Conservation (phyloP, 1,139 yeast species). For the Yamadazyma atmosphaerica region DNA sequence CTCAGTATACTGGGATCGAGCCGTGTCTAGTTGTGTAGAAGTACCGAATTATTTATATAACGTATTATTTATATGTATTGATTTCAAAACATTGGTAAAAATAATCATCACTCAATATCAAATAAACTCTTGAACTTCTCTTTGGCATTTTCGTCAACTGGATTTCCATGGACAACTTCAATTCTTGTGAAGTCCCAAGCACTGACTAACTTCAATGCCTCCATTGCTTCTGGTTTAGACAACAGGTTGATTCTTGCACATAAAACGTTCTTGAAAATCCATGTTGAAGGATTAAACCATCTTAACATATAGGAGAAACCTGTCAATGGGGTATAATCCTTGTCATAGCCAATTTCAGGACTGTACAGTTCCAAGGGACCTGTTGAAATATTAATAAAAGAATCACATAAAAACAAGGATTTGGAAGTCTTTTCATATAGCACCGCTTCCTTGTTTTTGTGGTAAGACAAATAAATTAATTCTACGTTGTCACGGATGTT, state of each 20-base stretch:
- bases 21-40: too few relatives aligned
- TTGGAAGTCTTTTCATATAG: constrained; percentile 39
- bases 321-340: constrained; percentile 33
- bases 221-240: constrained; percentile 16
- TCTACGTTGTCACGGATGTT: constrained; percentile 33
- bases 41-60: too few relatives aligned
- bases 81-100: too few relatives aligned
- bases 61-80: too few relatives aligned
- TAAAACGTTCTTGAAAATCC: constrained; percentile 11
- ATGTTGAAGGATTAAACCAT: constrained; percentile 37
- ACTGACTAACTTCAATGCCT: constrained; percentile 27
- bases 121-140: constrained; percentile 13
- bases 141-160: constrained; percentile 38
- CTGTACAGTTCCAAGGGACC: constrained; percentile 32
- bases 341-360: constrained; percentile 44
- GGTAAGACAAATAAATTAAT: constrained; percentile 48
- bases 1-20: too few relatives aligned
- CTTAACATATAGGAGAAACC: constrained; percentile 41
- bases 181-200: constrained; percentile 44
- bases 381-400: constrained; percentile 54
- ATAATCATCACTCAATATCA: constrained; percentile 1
- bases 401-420: constrained; percentile 49
- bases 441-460: constrained; percentile 49
- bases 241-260: constrained; percentile 31
- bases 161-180: constrained; percentile 52